Evolutionary conservation across 2,329 filamentous ascomycete genomes (phyloP), one percentile per base, ranked within the genome.

Genomic region (Penicillium sclerotiorum): DNA sequence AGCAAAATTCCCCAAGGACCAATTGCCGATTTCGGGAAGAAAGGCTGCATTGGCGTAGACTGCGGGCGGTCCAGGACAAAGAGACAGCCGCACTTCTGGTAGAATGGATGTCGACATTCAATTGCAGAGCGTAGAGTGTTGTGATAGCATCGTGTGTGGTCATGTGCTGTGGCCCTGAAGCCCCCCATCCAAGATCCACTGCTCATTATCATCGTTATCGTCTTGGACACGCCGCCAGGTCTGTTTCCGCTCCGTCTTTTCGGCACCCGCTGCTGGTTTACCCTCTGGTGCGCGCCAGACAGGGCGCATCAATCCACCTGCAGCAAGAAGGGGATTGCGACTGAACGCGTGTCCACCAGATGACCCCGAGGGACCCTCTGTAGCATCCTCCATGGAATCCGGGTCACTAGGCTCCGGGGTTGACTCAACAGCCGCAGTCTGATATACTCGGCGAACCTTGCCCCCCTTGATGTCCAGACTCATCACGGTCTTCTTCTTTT

Each of bases 401-500:
- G 47, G 45, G 36, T 62, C 58, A 38, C 25, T 54, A 6, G 44
- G n/a, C n/a, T 55, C 61, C 1, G 52, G 53, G 25, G 47, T 59
- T 33, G 51, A 35, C 17, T 65, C 65, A 13, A 58, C 57, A 53
- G 65, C 65, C 52, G 73, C 69, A 63, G 52, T 68, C 58, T 67
- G 58, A 65, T 53, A 73, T 48, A 52, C 70, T 52, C 82, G 83
- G 4, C 94, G 85, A 2, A 95, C 84, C 61, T 87, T 91, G 15
- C 87, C 86, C 0, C 86, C 87, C 8, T 86, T 85, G 1, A 96
- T 74, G 66, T 96, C 90, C 53, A 96, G 88, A 64, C 88, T 93
- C 58, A 95, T 82, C 1, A 96, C 87, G 52, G 94, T 86, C 60
- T 82, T 84, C 50, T 89, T 81, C 79, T 93, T 95, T 75, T 96